Conservation (phyloP, 2,329 filamentous ascomycete genomes). For the Sordariomycetes sp. region DNA sequence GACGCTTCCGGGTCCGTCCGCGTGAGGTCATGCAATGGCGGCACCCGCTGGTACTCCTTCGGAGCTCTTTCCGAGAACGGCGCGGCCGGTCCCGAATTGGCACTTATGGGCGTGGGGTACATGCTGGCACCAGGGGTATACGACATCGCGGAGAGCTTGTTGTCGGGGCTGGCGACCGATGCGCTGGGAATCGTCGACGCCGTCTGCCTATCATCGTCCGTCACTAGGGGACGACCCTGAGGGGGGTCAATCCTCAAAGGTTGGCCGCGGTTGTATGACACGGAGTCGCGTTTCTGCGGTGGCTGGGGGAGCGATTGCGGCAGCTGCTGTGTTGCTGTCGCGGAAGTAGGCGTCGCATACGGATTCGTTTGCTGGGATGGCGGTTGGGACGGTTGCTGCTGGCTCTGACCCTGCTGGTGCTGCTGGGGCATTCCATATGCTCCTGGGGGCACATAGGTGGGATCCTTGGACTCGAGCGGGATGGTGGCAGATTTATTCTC, state of each 20-base stretch:
- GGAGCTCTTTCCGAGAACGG: conserved; percentile 37
- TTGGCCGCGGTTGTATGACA: conserved; percentile 51
- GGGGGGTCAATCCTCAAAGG: conserved; percentile 52
- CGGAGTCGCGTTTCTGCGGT: conserved; percentile 39
- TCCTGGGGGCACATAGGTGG: conserved; percentile 48
- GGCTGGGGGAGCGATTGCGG: conserved; percentile 8
- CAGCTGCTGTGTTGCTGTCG: conserved; percentile 11
- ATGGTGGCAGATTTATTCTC: conserved; percentile 58
- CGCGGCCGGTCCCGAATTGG: conserved; percentile 29
- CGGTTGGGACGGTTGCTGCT: conserved; percentile 3
- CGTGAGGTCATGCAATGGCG: conserved; percentile 48
- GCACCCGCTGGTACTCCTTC: conserved; percentile 52
- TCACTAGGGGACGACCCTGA: conserved; percentile 43
- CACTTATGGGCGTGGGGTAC: conserved; percentile 54
- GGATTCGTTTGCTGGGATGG: conserved; percentile 14
- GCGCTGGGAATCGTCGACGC: conserved; percentile 49
- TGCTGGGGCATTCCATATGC: conserved; percentile 52
- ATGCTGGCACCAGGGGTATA: conserved; percentile 39
- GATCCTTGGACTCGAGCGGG: conserved; percentile 76
- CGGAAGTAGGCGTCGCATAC: conserved; percentile 17
- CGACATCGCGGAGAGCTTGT: conserved; percentile 49
- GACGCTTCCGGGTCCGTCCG: conserved; percentile 44
- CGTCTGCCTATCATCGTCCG: conserved; percentile 49
- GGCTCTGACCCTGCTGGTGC: neutral
- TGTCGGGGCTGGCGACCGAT: conserved; percentile 47